phyloP scores from a whole-genome alignment of 2,329 filamentous ascomycete genomes.

The Capronia americana region DNA sequence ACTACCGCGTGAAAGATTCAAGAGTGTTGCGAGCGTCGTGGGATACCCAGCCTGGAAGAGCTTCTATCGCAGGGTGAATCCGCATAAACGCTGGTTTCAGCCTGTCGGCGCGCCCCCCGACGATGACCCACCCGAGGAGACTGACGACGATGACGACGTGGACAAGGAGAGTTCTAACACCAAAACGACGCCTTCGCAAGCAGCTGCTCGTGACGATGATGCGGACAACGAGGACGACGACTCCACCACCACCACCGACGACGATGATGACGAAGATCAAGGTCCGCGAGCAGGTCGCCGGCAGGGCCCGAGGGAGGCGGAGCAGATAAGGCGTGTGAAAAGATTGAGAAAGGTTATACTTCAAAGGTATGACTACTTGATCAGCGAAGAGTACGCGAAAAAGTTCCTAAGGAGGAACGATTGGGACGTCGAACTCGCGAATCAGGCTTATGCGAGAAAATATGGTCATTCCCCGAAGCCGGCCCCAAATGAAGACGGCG shows the following conservation, averaged over 20 bases:
- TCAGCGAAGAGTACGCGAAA: background rate
- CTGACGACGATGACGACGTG: conserved; percentile 6
- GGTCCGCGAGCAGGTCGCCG: background rate
- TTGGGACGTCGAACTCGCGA: background rate
- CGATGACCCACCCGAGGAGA: background rate
- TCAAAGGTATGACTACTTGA: background rate
- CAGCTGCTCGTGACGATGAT: background rate
- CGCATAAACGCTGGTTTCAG: conserved; percentile 15
- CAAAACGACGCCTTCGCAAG: background rate
- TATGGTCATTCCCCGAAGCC: background rate
- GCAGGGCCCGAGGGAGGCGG: background rate
- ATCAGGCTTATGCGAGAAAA: background rate
- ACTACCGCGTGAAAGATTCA: conserved; percentile 17
- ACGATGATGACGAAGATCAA: conserved; percentile 6
- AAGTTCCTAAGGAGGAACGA: background rate
- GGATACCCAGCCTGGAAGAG: conserved; percentile 15
- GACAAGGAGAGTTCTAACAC: background rate
- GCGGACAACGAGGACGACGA: background rate
- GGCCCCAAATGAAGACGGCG: background rate
- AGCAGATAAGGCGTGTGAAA: background rate
- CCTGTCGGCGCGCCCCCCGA: background rate
- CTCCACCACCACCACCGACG: too few species aligned
- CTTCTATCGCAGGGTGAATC: conserved; percentile 8
- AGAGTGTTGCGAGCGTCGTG: background rate
- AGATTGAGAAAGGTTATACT: background rate